These are phyloP conservation scores for Stentor coeruleus DNA, from an alignment of 73 alveolate genomes.

Conservation along the genomic window DNA sequence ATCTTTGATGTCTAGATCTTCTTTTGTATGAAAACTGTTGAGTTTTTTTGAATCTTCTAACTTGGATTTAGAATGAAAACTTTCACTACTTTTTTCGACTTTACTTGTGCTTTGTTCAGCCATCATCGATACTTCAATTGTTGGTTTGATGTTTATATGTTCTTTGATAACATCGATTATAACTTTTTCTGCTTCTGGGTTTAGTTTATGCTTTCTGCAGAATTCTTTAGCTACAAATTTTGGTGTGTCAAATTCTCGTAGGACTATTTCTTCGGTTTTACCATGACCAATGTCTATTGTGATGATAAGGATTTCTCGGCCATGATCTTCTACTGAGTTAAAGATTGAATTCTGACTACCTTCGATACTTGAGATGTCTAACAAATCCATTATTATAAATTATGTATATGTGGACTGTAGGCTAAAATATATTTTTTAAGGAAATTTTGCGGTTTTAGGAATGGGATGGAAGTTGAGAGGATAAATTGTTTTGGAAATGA, in stretches of 20 bases:
- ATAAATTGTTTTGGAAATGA: no score
- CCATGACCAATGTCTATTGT: constrained; percentile 28
- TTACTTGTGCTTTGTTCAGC: not conserved
- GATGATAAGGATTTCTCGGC: constrained; percentile 15
- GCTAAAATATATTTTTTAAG: no score
- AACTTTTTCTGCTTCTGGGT: constrained; percentile 10
- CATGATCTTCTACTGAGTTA: constrained; percentile 4
- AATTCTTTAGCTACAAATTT: constrained; percentile 1
- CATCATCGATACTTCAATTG: not conserved
- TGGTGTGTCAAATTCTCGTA: constrained; percentile 18
- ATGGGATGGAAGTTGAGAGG: no score
- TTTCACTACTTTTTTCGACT: not conserved
- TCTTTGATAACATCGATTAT: not conserved
- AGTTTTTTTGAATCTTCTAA: not conserved
- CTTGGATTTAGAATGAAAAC: not conserved
- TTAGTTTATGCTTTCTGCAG: constrained; percentile 21
- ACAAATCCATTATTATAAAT: not conserved
- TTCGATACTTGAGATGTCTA: not conserved
- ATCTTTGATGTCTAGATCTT: no score
- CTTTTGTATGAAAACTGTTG: not conserved
- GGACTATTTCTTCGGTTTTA: not conserved
- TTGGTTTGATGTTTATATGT: not conserved
- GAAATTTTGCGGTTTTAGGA: no score
- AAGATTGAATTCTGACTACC: not conserved
- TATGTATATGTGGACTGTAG: no score